Conservation (phyloP, 306 rosid genomes). For the Ceratonia siliqua region DNA sequence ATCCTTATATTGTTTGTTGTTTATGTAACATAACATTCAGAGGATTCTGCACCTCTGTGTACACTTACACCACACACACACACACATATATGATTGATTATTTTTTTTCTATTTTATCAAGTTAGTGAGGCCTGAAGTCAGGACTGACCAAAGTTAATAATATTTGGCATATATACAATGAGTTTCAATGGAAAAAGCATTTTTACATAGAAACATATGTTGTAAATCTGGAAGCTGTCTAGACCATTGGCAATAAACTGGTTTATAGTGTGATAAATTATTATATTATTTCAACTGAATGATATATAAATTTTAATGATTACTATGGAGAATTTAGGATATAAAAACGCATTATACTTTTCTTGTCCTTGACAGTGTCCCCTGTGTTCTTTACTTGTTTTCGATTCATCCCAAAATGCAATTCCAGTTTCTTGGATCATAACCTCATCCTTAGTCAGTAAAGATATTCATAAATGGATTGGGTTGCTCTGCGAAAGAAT, state of each 20-base stretch:
- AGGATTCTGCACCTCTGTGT: no score
- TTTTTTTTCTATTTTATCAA: neutral
- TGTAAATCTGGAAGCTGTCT: conserved; percentile 9
- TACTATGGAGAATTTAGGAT: neutral
- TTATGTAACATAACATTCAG: neutral
- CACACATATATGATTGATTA: neutral
- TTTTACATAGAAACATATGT: conserved; percentile 7
- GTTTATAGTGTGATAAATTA: neutral
- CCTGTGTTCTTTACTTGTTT: conserved; percentile 70
- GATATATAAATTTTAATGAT: neutral
- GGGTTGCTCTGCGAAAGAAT: conserved; percentile 63
- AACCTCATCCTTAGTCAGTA: conserved; percentile 56
- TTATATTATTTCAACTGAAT: conserved; percentile 12
- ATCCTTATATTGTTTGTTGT: neutral
- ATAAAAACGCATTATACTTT: conserved; percentile 20
- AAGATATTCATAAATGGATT: conserved; percentile 68
- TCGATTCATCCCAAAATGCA: conserved; percentile 69
- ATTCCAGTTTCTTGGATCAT: conserved; percentile 90
- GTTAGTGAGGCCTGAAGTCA: neutral
- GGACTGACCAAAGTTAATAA: conserved; percentile 2
- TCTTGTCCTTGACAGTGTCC: conserved; percentile 57
- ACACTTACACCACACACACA: no score
- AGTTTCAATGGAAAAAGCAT: neutral
- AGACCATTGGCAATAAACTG: neutral
- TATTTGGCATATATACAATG: neutral